These are phyloP conservation scores for Sicyos baderoa DNA, from an alignment of 306 rosid species.

Conservation along the genomic window DNA sequence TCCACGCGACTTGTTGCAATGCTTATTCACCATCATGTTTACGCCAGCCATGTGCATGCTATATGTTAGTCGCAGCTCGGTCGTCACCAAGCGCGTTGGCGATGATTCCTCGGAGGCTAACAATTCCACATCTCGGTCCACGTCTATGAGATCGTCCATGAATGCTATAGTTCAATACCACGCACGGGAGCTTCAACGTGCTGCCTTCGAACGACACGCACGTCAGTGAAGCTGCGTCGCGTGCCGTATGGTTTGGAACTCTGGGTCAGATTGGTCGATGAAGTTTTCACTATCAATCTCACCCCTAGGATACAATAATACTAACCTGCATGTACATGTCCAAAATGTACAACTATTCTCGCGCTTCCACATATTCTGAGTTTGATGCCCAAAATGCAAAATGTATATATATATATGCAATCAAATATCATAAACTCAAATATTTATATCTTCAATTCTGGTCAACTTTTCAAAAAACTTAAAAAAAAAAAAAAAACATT, in stretches of 20 bases:
- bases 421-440: too few relatives aligned
- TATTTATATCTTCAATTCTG: too few relatives aligned
- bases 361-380: too few relatives aligned
- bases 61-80: slow-evolving; percentile 19
- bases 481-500: too few relatives aligned
- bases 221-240: slow-evolving; percentile 40
- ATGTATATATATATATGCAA: too few relatives aligned
- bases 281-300: too few relatives aligned
- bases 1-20: slow-evolving; percentile 15
- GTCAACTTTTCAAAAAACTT: too few relatives aligned
- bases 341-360: too few relatives aligned
- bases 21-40: slow-evolving; percentile 1
- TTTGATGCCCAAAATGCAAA: too few relatives aligned
- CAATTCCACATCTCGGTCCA: slow-evolving; percentile 28
- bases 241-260: slow-evolving; percentile 16
- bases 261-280: not conserved
- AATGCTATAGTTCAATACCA: too few relatives aligned
- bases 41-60: not conserved
- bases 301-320: slow-evolving; percentile 14
- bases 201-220: slow-evolving; percentile 31
- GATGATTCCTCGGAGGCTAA: slow-evolving; percentile 22
- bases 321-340: too few relatives aligned
- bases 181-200: slow-evolving; percentile 20
- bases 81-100: slow-evolving; percentile 34
- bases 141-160: slow-evolving; percentile 43